Evolutionary conservation across 2,329 filamentous ascomycete genomes (phyloP), one percentile per base, ranked within the genome.

Genomic region (Fusarium musae): DNA sequence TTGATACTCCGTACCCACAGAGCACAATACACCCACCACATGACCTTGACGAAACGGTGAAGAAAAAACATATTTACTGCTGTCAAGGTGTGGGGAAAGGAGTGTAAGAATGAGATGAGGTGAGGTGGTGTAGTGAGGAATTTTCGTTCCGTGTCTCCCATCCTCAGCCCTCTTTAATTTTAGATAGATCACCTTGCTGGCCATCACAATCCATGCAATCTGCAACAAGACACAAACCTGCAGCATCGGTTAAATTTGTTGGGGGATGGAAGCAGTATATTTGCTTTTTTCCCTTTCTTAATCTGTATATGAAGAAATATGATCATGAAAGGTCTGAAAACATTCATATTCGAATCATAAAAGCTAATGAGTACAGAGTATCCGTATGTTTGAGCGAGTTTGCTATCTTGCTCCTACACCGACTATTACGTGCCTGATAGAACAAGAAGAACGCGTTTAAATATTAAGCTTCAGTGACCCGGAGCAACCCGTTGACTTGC

Each of bases 21-120:
- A 63, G 49, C 26, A 21, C 37, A 34, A 61, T 60, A 30, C 39
- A 54, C 23, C 49, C 67, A 28, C 49, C 67, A 28, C 69, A 71
- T 72, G 69, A 56, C 63, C 40, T 57, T 50, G 50, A 63, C 42
- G 43, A 69, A 69, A 69, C 63, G 69, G 69, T 72, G 63, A 72
- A 69, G 67, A 37, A 32, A 32, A 58, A 53, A 36, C 34, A 36
- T 16, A 34, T 21, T 46, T 28, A 65, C 32, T 28, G 50, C 21
- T 21, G 30, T 21, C 42, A 32, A 34, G 54, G 54, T n/a, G 40
- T 36, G 37, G 21, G 26, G 9, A 37, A 36, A 52, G 46, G 46
- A 57, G 46, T 44, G 58, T 44, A 10, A 37, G 40, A 32, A 43
- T 64, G 19, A 42, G 23, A 37, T 66, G 49, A 58, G 37, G 39